phyloP scores from a whole-genome alignment of 164 flowering plant species.

The grape (Vitis vinifera) region ASM3070453v1 NC_081819.1:17619001-17619500 shows the following conservation, averaged over 20 bases:
- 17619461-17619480: constrained; percentile 91
- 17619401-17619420: constrained; percentile 23
- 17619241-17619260: not conserved
- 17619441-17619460: constrained; percentile 93
- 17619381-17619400: not conserved
- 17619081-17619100: not conserved
- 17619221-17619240: not conserved
- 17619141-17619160: not conserved
- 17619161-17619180: not conserved
- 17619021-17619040: not conserved
- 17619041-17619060: not conserved
- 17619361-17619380: not conserved
- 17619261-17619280: not conserved
- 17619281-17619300: no score
- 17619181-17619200: no score
- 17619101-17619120: not conserved
- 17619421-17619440: constrained; percentile 97
- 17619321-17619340: not conserved
- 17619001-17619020: no score
- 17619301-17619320: not conserved
- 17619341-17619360: not conserved
- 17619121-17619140: not conserved
- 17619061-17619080: no score
- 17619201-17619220: not conserved
- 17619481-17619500: constrained; percentile 49